phyloP scores from a whole-genome alignment of 2,329 filamentous ascomycete species.

The Thelonectria olida region DNA sequence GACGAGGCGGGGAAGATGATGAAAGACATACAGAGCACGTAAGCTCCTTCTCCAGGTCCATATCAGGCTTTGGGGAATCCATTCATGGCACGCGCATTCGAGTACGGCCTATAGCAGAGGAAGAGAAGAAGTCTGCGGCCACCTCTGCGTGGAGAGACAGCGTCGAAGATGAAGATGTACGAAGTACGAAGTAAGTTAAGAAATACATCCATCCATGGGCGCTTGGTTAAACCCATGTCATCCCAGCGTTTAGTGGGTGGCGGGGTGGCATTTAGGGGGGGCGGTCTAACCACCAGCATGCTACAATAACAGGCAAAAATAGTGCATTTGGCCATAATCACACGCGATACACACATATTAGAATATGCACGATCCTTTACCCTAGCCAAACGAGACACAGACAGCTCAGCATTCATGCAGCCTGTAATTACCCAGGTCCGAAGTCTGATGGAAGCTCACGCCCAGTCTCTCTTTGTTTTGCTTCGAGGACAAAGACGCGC shows the following conservation, averaged over 20 bases:
- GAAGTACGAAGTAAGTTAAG: constrained; percentile 14
- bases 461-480: background rate
- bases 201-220: constrained; percentile 27
- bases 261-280: constrained; percentile 33
- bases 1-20: constrained; percentile 23
- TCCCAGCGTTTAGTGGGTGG: constrained; percentile 31
- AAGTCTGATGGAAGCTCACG: background rate
- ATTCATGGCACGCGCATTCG: constrained; percentile 50
- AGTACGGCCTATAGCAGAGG: constrained; percentile 28
- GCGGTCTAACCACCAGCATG: constrained; percentile 12
- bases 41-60: constrained; percentile 91
- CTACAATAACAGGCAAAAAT: constrained; percentile 22
- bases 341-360: constrained; percentile 16
- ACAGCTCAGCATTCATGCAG: background rate
- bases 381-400: background rate
- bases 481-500: background rate
- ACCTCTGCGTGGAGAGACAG: constrained; percentile 11
- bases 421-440: background rate
- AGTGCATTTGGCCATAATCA: constrained; percentile 16
- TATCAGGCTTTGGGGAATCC: constrained; percentile 59
- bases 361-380: background rate
- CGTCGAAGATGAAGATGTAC: constrained; percentile 7
- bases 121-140: constrained; percentile 9
- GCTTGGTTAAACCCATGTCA: constrained; percentile 25
- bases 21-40: constrained; percentile 79